Evolutionary conservation across 1,284 basidiomycete genomes (phyloP).

Genomic region (Cryptococcus sp.): DNA sequence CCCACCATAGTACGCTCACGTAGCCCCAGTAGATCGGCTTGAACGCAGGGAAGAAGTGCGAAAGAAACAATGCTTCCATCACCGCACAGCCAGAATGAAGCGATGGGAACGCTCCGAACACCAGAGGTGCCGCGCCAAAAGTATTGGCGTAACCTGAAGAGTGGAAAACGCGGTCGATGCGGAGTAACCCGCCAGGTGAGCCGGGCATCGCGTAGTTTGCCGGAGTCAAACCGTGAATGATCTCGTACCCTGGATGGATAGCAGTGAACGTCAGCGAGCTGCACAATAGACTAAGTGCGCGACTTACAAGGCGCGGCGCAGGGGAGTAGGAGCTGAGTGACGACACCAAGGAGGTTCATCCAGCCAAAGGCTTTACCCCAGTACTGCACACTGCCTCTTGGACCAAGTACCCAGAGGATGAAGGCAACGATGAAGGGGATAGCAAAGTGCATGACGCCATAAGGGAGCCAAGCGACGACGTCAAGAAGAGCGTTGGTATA

Average conservation of each 20-base stretch:
- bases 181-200: slow-evolving; percentile 86
- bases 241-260: slow-evolving; percentile 82
- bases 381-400: slow-evolving; percentile 75
- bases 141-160: slow-evolving; percentile 73
- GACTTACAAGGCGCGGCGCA: slow-evolving; percentile 80
- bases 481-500: slow-evolving; percentile 91
- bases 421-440: slow-evolving; percentile 77
- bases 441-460: slow-evolving; percentile 88
- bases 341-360: slow-evolving; percentile 86
- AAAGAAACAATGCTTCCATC: slow-evolving; percentile 87
- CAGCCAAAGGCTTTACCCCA: slow-evolving; percentile 91
- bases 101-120: slow-evolving; percentile 96
- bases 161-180: slow-evolving; percentile 88
- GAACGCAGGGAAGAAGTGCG: slow-evolving; percentile 88
- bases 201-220: slow-evolving; percentile 90
- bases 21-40: slow-evolving; percentile 75
- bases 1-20: slow-evolving; percentile 89
- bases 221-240: slow-evolving; percentile 93
- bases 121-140: slow-evolving; percentile 86
- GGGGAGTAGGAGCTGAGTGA: slow-evolving; percentile 85
- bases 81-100: slow-evolving; percentile 90
- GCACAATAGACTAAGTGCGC: not conserved
- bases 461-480: slow-evolving; percentile 92
- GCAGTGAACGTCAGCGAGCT: slow-evolving; percentile 17
- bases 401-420: slow-evolving; percentile 75